Percentiles rank a stretch among this genome's conserved stretches.
phyloP scores from a whole-genome alignment of 257 asterid genomes.

The Jaltomata sinuosa region DNA sequence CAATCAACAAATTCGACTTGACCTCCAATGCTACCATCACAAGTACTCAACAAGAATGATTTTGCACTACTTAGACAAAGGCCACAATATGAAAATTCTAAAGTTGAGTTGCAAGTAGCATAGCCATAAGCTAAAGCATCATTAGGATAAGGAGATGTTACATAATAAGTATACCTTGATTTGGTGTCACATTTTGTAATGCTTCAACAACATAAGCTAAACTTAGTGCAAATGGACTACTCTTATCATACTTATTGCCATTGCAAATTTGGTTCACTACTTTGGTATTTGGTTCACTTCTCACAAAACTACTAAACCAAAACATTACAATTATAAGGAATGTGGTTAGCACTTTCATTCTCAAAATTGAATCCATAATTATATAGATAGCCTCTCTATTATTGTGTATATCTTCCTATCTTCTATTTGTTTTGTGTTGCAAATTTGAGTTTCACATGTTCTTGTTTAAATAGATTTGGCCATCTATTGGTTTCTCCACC shows the following conservation, averaged over 20 bases:
- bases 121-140: neutral
- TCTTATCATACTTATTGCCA: neutral
- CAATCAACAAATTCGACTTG: no score
- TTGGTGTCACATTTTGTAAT: neutral
- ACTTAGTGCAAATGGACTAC: neutral
- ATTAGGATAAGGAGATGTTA: neutral
- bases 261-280: neutral
- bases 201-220: neutral
- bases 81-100: neutral
- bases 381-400: neutral
- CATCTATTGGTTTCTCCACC: neutral
- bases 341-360: neutral
- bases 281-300: neutral
- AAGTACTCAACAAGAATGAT: neutral
- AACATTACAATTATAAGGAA: neutral
- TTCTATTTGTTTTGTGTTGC: neutral
- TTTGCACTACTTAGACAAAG: neutral
- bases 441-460: neutral
- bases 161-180: neutral
- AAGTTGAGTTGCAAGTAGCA: neutral
- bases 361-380: neutral
- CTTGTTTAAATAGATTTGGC: neutral
- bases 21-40: neutral
- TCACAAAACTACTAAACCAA: neutral
- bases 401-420: neutral